Evolutionary conservation across 2,329 filamentous ascomycete species (phyloP), one percentile per base, ranked within the genome.

Genomic region (Pleurostoma richardsiae): DNA sequence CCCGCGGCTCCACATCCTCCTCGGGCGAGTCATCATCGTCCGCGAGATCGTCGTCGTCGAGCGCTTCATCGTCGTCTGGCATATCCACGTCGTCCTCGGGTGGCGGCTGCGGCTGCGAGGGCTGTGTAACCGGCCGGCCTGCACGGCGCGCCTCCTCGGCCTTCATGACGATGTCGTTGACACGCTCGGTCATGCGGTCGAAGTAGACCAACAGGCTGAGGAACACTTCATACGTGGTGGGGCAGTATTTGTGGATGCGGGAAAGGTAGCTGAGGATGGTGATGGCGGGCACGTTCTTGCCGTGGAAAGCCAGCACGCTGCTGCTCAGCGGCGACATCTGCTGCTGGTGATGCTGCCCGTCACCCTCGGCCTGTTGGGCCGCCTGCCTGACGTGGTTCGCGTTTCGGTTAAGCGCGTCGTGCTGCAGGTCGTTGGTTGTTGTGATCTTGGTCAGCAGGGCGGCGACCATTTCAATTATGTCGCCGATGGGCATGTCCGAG

Each of bases 391-490:
- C 75, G 48, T 81, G 77, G n/a, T 74, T 66, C 3, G 73, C 76
- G 50, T 80, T 82, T 47, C 90, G 82, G 67, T 96, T 90, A 54
- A 96, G 69, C 53, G 91, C 88, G 63, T 96, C 90, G 66, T 97
- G 92, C 64, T 97, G 91, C 44, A 86, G 73, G 63, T 99, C 94
- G 63, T 99, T 99, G 48, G 92, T 96, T 4, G 89, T 90, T 5
- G 94, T 97, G 58, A 99, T 99, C 67, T 97, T 97, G 47, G 92
- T 96, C 52, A 99, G 74, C 28, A 99, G 78, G 5, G 91, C 94
- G 4, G 94, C 94, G 4, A 99, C 94, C 94, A 99, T 97, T 67
- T 97, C 92, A 62, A 99, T 99, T 56, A 99, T 89, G 62, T 99
- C 92, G 54, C 86, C 83, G 46, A 97, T 95, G 44, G 94, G 94